These are phyloP conservation scores for Leishmania guyanensis DNA, from an alignment of 208 protist species.

Conservation along the genomic window DNA sequence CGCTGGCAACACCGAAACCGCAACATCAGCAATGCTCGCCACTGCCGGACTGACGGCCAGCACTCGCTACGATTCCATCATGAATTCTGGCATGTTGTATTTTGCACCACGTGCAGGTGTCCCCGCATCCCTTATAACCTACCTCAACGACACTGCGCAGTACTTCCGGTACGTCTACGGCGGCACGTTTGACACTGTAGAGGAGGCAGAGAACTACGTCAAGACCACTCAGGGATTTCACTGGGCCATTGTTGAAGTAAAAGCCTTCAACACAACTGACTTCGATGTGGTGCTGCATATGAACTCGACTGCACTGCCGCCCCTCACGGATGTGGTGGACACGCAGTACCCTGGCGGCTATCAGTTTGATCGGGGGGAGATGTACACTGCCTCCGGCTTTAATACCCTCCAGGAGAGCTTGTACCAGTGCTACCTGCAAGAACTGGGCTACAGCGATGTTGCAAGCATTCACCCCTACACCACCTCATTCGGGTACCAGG, in stretches of 20 bases:
- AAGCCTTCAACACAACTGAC: conserved; percentile 31
- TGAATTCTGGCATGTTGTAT: conserved; percentile 46
- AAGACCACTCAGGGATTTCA: conserved; percentile 21
- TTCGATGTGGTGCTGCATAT: conserved; percentile 58
- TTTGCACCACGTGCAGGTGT: conserved; percentile 35
- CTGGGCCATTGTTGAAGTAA: conserved; percentile 55
- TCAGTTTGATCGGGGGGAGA: conserved; percentile 30
- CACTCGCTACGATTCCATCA: conserved; percentile 39
- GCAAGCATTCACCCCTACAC: conserved; percentile 35
- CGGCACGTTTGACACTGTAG: conserved; percentile 40
- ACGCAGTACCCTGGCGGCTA: conserved; percentile 43
- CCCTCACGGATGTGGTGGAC: conserved; percentile 25
- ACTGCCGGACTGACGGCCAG: conserved; percentile 24
- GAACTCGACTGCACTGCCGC: conserved; percentile 43
- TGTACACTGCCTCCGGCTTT: conserved; percentile 63
- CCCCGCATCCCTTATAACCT: conserved; percentile 32
- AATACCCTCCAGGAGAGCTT: conserved; percentile 41
- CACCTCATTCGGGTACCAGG: conserved; percentile 31
- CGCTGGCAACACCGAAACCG: neutral
- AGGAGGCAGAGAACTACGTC: conserved; percentile 35
- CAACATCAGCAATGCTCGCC: conserved; percentile 22
- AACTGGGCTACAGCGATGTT: conserved; percentile 29
- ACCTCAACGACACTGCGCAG: conserved; percentile 28
- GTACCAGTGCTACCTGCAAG: conserved; percentile 42
- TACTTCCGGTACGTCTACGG: conserved; percentile 53